phyloP scores from a whole-genome alignment of 2,329 filamentous ascomycete species.

The Fusarium sarcochroum region DNA sequence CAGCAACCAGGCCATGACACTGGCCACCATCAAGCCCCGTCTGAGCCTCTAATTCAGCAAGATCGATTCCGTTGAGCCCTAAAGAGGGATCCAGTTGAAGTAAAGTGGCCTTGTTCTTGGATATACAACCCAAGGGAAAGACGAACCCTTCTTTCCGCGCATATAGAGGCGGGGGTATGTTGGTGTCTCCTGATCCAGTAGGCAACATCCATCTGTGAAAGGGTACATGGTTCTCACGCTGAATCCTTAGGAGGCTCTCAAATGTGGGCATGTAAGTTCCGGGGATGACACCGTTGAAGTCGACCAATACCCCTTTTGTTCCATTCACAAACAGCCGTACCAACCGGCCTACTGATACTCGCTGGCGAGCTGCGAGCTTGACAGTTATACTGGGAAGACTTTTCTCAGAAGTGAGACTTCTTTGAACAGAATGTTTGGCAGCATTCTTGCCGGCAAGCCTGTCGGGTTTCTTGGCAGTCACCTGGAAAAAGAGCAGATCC shows the following conservation, averaged over 20 bases:
- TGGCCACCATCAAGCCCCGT: slow-evolving; percentile 68
- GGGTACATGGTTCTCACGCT: slow-evolving; percentile 9
- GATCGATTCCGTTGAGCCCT: neutral
- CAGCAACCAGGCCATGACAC: slow-evolving; percentile 64
- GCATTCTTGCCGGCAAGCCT: too few species aligned
- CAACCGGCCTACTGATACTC: neutral
- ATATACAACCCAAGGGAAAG: slow-evolving; percentile 60
- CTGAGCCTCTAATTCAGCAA: neutral
- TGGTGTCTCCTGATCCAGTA: neutral
- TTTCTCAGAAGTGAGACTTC: neutral
- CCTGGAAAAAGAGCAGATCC: slow-evolving; percentile 15
- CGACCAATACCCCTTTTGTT: slow-evolving; percentile 15
- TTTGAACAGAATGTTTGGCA: too few species aligned
- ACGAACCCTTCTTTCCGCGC: slow-evolving; percentile 62
- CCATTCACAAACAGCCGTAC: neutral
- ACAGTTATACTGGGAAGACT: slow-evolving; percentile 6
- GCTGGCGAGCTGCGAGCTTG: slow-evolving; percentile 12
- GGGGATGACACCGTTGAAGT: slow-evolving; percentile 31
- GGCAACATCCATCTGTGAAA: slow-evolving; percentile 30
- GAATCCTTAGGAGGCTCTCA: slow-evolving; percentile 18
- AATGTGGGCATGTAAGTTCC: slow-evolving; percentile 29
- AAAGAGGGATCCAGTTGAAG: slow-evolving; percentile 11
- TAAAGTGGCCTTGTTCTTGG: slow-evolving; percentile 17
- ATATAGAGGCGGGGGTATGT: slow-evolving; percentile 62
- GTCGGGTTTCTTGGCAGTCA: neutral